Evolutionary conservation across 768 basidiomycete species (phyloP).

Genomic region (Termitomyces sp.): DNA sequence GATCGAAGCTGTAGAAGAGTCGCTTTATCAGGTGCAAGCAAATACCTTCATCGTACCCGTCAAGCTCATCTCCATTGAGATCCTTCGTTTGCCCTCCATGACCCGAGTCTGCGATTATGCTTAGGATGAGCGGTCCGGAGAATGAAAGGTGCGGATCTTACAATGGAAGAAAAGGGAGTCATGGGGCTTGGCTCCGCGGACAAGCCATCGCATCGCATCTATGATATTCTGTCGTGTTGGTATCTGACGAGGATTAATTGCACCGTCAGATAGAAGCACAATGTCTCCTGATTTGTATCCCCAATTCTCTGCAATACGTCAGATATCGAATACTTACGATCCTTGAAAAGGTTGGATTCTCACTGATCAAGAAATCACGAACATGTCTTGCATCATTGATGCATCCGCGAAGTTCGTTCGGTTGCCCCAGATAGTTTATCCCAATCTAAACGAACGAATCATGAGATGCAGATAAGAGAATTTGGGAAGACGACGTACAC

Average conservation of each 20-base stretch:
- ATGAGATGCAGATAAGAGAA: slow-evolving; percentile 8
- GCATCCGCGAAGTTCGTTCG: slow-evolving; percentile 67
- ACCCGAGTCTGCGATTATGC: slow-evolving; percentile 64
- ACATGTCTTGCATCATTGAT: slow-evolving; percentile 80
- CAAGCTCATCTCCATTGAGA: slow-evolving; percentile 71
- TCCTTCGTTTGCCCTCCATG: slow-evolving; percentile 93
- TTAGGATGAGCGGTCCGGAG: not conserved
- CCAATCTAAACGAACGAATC: slow-evolving; percentile 53
- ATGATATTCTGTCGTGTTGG: slow-evolving; percentile 50
- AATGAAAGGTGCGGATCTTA: slow-evolving; percentile 23
- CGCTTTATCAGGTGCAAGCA: not conserved
- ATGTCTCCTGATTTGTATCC: slow-evolving; percentile 62
- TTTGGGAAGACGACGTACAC: slow-evolving; percentile 46
- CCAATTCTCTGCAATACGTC: slow-evolving; percentile 32
- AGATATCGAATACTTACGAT: not conserved
- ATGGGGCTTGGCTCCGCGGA: slow-evolving; percentile 61
- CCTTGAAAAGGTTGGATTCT: not conserved
- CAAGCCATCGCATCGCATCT: slow-evolving; percentile 58
- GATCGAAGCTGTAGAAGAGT: not conserved
- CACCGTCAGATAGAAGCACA: slow-evolving; percentile 67
- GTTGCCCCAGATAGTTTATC: slow-evolving; percentile 72
- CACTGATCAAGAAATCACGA: slow-evolving; percentile 63
- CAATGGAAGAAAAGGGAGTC: slow-evolving; percentile 83
- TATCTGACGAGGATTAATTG: slow-evolving; percentile 36
- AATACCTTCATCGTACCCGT: slow-evolving; percentile 80